Evolutionary conservation across 495 filamentous ascomycete species (phyloP), one percentile per base, ranked within the genome.

Genomic region (Pseudevernia furfuracea): DNA sequence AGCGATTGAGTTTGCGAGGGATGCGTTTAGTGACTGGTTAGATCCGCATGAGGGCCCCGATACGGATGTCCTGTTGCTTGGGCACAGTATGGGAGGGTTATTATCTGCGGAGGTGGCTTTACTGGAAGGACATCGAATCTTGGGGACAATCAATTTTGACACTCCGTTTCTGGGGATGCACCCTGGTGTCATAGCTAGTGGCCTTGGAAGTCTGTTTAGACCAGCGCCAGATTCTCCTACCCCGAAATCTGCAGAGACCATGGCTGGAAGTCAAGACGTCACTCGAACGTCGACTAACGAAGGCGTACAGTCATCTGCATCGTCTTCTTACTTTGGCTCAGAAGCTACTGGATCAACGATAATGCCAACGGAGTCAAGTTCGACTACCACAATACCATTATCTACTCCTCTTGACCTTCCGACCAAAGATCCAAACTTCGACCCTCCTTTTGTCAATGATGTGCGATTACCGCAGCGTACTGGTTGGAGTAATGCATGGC

Each of bases 41-140:
- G 78, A 82, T 48, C 89, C 90, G 2, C 89, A 96, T 69, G 89
- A 94, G 71, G 82, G 84, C 15, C 74, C 79, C 10, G 82, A 78
- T 28, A 89, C 90, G 7, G 93, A 97, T 76, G 79, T 96, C 7
- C 77, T 97, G 49, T 75, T 97, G 12, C 76, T 96, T 0, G 93
- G 93, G 0, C 93, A 97, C 71, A 92, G 89, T 59, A 91, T 97
- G 82, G 93, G 93, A 25, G 93, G 93, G 3, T 78, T 97, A 30
- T 67, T 97, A 11, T 81, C 87, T 23, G 89, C 91, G 4, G 93
- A 97, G 62, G 82, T 95, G 17, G 87, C 83, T 1, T 77, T 96
- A 43, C 73, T 89, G 65, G 58, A 67, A 58, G 81, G 83, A n/a
- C 91, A 96, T 76, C 82, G 85, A 4, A 90, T 96, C 25, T 71